These are phyloP conservation scores for Septoria petroselini DNA, from an alignment of 2,329 filamentous ascomycete species.

Conservation along the genomic window DNA sequence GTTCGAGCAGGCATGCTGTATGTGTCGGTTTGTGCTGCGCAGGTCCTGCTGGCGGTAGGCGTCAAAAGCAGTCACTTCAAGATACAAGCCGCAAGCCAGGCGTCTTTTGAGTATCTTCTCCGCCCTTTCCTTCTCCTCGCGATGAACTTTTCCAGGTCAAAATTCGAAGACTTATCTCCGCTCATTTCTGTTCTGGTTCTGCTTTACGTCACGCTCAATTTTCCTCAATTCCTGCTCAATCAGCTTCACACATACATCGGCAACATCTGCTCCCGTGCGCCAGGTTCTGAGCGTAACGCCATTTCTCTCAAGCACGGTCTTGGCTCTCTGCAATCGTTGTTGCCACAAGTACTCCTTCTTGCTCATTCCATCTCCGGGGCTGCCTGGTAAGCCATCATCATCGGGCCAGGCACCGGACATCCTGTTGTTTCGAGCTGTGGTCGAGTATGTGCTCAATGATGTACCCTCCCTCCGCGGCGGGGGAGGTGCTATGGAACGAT, in stretches of 20 bases:
- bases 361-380: slow-evolving; percentile 46
- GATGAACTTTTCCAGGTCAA: too few species aligned
- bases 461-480: slow-evolving; percentile 30
- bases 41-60: too few species aligned
- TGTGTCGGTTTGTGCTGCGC: too few species aligned
- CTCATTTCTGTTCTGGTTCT: background rate
- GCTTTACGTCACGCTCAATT: slow-evolving; percentile 29
- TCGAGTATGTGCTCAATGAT: slow-evolving; percentile 39
- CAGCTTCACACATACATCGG: slow-evolving; percentile 62
- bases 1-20: too few species aligned
- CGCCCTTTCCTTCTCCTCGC: too few species aligned
- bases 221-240: slow-evolving; percentile 56
- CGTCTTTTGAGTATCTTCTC: too few species aligned
- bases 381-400: slow-evolving; percentile 32
- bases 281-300: slow-evolving; percentile 70
- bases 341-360: slow-evolving; percentile 73
- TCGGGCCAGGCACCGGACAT: slow-evolving; percentile 34
- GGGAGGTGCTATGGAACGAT: slow-evolving; percentile 20
- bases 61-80: too few species aligned
- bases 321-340: slow-evolving; percentile 63
- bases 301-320: slow-evolving; percentile 59
- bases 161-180: background rate
- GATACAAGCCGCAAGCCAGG: too few species aligned
- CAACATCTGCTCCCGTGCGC: slow-evolving; percentile 68
- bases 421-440: slow-evolving; percentile 34